These are phyloP conservation scores for Diaporthe sp. DNA, from an alignment of 2,329 filamentous ascomycete species.

Conservation along the genomic window DNA sequence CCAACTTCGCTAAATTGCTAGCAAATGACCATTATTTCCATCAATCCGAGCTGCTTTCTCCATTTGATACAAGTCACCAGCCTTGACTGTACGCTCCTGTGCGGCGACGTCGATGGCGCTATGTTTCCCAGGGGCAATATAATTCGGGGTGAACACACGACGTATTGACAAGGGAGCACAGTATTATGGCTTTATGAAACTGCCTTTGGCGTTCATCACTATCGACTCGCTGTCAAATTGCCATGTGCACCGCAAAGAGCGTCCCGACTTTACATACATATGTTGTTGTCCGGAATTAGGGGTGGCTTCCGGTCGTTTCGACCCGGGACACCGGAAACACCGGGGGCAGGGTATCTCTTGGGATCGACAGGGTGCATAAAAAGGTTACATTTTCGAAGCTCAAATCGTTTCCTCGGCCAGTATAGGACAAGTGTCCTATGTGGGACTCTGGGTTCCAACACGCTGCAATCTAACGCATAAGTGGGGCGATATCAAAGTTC, in stretches of 20 bases:
- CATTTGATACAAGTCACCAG: neutral
- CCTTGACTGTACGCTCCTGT: neutral
- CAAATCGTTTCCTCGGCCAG: conserved; percentile 13
- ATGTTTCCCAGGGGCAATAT: neutral
- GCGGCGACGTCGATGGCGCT: neutral
- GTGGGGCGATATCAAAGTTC: conserved; percentile 25
- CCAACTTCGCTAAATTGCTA: neutral
- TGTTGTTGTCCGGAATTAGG: neutral
- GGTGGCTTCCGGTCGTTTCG: neutral
- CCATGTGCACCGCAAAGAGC: too few relatives aligned
- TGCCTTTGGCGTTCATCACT: neutral
- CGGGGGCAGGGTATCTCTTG: neutral
- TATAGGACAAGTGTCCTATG: conserved; percentile 21
- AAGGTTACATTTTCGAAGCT: conserved; percentile 4
- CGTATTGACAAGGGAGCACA: neutral
- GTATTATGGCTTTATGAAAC: neutral
- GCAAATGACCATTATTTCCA: neutral
- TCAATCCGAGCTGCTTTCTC: neutral
- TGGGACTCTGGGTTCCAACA: conserved; percentile 17
- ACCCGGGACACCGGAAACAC: conserved; percentile 3
- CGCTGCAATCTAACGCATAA: conserved; percentile 12
- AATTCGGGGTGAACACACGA: neutral
- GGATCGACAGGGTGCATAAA: conserved; percentile 16
- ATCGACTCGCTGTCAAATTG: neutral
- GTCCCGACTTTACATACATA: neutral